phyloP scores from a whole-genome alignment of 208 protist species.

The Novymonas esmeraldas region DNA sequence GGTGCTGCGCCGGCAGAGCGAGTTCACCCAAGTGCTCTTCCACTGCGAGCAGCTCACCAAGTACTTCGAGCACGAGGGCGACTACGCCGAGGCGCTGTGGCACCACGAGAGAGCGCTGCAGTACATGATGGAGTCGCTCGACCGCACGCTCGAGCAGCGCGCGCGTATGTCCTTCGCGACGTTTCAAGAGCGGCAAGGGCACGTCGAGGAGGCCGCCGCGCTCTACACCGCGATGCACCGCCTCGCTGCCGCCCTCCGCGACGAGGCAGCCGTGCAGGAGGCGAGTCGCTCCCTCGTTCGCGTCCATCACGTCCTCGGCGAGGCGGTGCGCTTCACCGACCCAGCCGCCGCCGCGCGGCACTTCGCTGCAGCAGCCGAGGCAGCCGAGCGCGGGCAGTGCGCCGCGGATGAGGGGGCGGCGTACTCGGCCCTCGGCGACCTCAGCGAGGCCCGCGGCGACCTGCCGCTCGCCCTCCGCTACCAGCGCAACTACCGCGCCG shows the following conservation, averaged over 20 bases:
- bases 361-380: constrained; percentile 55
- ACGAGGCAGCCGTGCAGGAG: constrained; percentile 40
- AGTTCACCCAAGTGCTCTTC: constrained; percentile 70
- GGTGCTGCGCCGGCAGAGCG: constrained; percentile 81
- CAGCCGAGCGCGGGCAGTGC: constrained; percentile 47
- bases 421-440: constrained; percentile 70
- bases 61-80: constrained; percentile 85
- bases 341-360: constrained; percentile 40
- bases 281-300: constrained; percentile 68
- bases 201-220: constrained; percentile 50
- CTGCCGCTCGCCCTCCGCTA: constrained; percentile 71
- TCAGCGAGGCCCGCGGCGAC: constrained; percentile 74
- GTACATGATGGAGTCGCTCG: constrained; percentile 78
- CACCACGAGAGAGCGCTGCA: constrained; percentile 70
- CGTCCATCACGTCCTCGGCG: constrained; percentile 67
- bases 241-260: constrained; percentile 59
- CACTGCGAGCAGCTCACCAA: constrained; percentile 69
- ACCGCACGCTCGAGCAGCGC: constrained; percentile 63
- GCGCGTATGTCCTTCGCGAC: constrained; percentile 55
- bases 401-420: constrained; percentile 51
- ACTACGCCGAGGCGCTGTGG: constrained; percentile 76
- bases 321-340: constrained; percentile 33
- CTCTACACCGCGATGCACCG: constrained; percentile 72
- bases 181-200: constrained; percentile 72
- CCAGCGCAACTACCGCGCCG: constrained; percentile 62